Base-by-base conservation (phyloP, 192 early-diverging fungal species). In the Phycomyces blakesleeanus region DNA sequence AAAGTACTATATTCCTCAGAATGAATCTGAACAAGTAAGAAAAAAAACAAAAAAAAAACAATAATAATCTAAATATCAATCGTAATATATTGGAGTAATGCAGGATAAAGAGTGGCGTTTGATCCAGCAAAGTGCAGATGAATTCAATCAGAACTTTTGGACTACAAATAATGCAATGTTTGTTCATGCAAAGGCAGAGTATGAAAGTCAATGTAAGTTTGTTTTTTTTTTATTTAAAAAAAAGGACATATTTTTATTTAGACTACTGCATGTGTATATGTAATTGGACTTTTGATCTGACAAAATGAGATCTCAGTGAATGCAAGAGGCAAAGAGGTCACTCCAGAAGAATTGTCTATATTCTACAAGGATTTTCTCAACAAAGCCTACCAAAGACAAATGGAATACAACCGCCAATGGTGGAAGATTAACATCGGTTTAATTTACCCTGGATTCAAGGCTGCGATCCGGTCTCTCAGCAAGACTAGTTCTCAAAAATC, bases 291-390 rank as follows among this genome's bases (percentile, higher is more conserved):
- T 11, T 16, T 18, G 22, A 41, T 42, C 1, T 26, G 5, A 22
- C 11, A 4, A 41, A 37, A 18, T 39, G 18, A 5, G 24, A 26
- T 21, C 29, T 16, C 60, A 84, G 82, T 81, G 41, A 61, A 56
- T 5, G 67, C n/a, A 57, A 69, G 68, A 15, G 69, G 72, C 22
- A 63, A 76, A 44, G 51, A 67, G 40, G 76, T 76, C 9, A 83
- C 81, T 20, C 68, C 79, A 51, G 77, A 81, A 26, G 78, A 75
- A 51, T 55, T 84, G 11, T 84, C 83, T 1, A 27, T 80, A 38
- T 84, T 84, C 51, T 84, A 84, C 67, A 82, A 82, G 61, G 83
- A 81, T 34, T 84, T 82, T 61, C 52, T 84, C 34, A 76, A 81
- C 52, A 80, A 76, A 61, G 78, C 83, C 11, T 80, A 80, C 41